These are phyloP conservation scores for Dactylorhiza incarnata DNA, from an alignment of 106 monocot species.

Conservation along the genomic window DNA sequence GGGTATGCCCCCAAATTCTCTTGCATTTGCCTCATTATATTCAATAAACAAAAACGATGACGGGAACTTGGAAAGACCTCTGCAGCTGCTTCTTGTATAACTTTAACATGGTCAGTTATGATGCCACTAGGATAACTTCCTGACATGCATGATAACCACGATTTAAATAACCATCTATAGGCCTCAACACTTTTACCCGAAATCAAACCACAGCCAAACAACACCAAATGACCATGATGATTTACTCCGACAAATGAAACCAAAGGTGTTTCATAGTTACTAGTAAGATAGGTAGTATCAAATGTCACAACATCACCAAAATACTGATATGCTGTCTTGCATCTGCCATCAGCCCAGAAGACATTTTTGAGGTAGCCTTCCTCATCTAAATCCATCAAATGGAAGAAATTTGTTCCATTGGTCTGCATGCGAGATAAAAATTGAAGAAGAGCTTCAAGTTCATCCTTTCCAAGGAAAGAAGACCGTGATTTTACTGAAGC, in stretches of 20 bases:
- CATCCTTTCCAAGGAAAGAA: conserved; percentile 19
- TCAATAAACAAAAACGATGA: conserved; percentile 25
- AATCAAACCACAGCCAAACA: conserved; percentile 40
- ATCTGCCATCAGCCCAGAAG: conserved; percentile 42
- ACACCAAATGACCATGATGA: conserved; percentile 39
- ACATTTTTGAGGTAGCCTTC: conserved; percentile 32
- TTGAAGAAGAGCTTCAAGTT: conserved; percentile 26
- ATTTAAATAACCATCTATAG: conserved; percentile 30
- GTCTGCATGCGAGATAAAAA: conserved; percentile 36
- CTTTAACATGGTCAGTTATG: conserved; percentile 33
- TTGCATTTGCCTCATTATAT: conserved; percentile 32
- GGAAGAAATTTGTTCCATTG: conserved; percentile 29
- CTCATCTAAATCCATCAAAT: conserved; percentile 39
- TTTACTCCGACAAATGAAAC: conserved; percentile 34
- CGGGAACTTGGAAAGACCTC: conserved; percentile 29
- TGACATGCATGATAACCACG: conserved; percentile 33
- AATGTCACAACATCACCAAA: conserved; percentile 38
- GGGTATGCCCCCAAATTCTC: conserved; percentile 27
- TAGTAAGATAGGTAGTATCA: conserved; percentile 24
- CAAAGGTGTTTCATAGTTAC: conserved; percentile 37
- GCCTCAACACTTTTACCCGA: conserved; percentile 18
- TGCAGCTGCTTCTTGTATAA: conserved; percentile 32
- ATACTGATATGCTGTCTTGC: conserved; percentile 30
- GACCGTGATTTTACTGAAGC: neutral
- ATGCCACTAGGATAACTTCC: conserved; percentile 29